Evolutionary conservation across 1,284 basidiomycete species (phyloP).

Genomic region (Apiotrichum veenhuisii): DNA sequence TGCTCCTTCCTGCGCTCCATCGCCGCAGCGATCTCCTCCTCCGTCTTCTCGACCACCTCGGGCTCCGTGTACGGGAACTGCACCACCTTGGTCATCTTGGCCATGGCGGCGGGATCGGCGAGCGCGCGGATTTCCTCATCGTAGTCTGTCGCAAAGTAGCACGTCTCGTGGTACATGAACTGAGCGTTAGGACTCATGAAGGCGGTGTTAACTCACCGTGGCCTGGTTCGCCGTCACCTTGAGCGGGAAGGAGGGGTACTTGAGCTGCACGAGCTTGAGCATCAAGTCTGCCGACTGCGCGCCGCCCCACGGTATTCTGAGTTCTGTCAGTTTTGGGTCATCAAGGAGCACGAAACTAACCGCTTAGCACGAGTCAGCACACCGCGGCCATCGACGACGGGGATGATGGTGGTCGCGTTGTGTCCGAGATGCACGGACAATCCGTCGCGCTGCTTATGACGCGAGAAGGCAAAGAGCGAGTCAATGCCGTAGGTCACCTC

Average conservation of each 20-base stretch:
- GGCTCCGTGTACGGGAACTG: constrained; percentile 78
- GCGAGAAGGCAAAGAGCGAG: constrained; percentile 82
- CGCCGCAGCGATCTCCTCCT: constrained; percentile 77
- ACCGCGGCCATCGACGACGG: constrained; percentile 72
- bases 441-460: constrained; percentile 57
- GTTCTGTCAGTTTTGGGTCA: background rate
- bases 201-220: constrained; percentile 50
- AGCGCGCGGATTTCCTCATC: constrained; percentile 62
- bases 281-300: constrained; percentile 86
- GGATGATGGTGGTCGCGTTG: constrained; percentile 72
- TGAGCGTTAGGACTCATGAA: constrained; percentile 45
- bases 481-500: constrained; percentile 86
- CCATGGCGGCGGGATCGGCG: constrained; percentile 61
- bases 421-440: constrained; percentile 60
- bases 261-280: constrained; percentile 87
- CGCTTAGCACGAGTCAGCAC: constrained; percentile 78
- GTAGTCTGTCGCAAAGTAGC: constrained; percentile 81
- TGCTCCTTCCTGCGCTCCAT: constrained; percentile 79
- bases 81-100: constrained; percentile 66
- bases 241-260: constrained; percentile 81
- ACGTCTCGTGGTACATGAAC: constrained; percentile 87
- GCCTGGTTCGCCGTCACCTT: constrained; percentile 56
- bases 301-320: constrained; percentile 89
- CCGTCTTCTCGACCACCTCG: constrained; percentile 76
- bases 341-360: constrained; percentile 51